A percentile compares a stretch with the other conserved stretches of the same genome.
These are phyloP conservation scores for Erysimum cheiranthoides DNA, from an alignment of 345 rosid genomes.

Conservation along the genomic window DNA sequence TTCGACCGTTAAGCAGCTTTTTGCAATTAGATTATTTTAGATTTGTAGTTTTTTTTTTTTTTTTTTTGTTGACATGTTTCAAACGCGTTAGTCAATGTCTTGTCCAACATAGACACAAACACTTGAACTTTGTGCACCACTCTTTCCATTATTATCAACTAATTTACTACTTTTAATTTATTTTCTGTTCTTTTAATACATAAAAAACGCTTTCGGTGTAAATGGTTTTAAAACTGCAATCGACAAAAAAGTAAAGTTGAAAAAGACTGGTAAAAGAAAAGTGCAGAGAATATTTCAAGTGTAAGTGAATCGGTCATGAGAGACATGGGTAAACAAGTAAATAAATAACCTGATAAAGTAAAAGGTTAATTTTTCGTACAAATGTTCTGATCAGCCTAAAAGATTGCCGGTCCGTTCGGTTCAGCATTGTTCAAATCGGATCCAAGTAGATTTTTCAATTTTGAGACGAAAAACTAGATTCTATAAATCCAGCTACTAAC, in stretches of 20 bases:
- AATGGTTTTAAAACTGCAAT: conserved; percentile 23
- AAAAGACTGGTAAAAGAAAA: conserved; percentile 45
- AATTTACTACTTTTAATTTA: background rate
- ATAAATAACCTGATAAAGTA: conserved; percentile 35
- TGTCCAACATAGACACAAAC: conserved; percentile 45
- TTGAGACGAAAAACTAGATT: background rate
- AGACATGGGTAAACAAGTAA: conserved; percentile 43
- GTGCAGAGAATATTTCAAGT: conserved; percentile 45
- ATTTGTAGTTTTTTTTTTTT: no score
- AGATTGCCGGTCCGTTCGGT: conserved; percentile 30
- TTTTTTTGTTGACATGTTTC: conserved; percentile 41
- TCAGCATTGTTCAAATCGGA: background rate
- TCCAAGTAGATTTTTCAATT: background rate
- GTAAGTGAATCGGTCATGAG: conserved; percentile 34
- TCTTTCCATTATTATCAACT: conserved; percentile 20
- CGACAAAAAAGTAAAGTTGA: conserved; percentile 34
- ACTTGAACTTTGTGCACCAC: conserved; percentile 48
- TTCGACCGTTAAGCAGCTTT: conserved; percentile 44
- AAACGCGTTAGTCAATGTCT: conserved; percentile 39
- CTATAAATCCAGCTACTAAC: background rate
- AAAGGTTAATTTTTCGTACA: conserved; percentile 20
- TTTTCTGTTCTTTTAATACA: background rate
- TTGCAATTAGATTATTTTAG: conserved; percentile 30
- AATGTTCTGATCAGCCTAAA: conserved; percentile 24
- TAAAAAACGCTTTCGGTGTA: conserved; percentile 38